Percentiles rank a stretch among this genome's conserved stretches.
Evolutionary conservation across 108 stramenopile genomes (phyloP).

Genomic region (Skeletonema costatum): DNA sequence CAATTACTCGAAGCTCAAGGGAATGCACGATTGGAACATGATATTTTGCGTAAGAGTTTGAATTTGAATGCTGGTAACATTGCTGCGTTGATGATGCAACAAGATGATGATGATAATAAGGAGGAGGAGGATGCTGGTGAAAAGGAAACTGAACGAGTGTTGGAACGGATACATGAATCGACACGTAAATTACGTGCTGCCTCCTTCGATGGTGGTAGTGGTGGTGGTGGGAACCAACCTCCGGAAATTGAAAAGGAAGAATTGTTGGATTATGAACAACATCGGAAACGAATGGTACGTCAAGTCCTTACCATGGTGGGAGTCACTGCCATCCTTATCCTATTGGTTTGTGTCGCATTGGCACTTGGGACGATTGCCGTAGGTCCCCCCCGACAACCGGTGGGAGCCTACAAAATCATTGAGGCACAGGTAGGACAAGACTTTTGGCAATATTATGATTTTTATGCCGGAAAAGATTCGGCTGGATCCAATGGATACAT

Average conservation of each 20-base stretch:
- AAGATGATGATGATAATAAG: no score
- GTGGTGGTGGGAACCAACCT: no score
- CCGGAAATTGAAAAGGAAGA: slow-evolving; percentile 5
- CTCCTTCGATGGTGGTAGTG: no score
- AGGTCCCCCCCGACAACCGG: slow-evolving; percentile 78
- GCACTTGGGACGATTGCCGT: slow-evolving; percentile 30
- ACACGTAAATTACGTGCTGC: slow-evolving; percentile 26
- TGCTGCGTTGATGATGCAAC: no score
- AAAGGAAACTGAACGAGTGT: neutral
- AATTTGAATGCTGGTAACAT: neutral
- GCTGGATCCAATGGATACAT: slow-evolving; percentile 78
- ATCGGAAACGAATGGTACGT: neutral
- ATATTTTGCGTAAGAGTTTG: slow-evolving; percentile 16
- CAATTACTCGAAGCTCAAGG: slow-evolving; percentile 16
- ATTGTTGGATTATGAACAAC: neutral
- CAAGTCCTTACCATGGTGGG: slow-evolving; percentile 20
- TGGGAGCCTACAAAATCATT: slow-evolving; percentile 74
- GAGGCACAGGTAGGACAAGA: slow-evolving; percentile 73
- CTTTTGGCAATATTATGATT: slow-evolving; percentile 77
- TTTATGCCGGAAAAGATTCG: slow-evolving; percentile 85
- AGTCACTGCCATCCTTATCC: slow-evolving; percentile 11
- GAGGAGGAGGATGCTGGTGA: no score
- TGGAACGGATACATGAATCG: slow-evolving; percentile 27
- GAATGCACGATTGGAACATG: slow-evolving; percentile 1
- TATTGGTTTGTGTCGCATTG: slow-evolving; percentile 18